phyloP scores from a whole-genome alignment of 225 moss, liverwort and hornwort species.

The Polytrichum commune region DNA sequence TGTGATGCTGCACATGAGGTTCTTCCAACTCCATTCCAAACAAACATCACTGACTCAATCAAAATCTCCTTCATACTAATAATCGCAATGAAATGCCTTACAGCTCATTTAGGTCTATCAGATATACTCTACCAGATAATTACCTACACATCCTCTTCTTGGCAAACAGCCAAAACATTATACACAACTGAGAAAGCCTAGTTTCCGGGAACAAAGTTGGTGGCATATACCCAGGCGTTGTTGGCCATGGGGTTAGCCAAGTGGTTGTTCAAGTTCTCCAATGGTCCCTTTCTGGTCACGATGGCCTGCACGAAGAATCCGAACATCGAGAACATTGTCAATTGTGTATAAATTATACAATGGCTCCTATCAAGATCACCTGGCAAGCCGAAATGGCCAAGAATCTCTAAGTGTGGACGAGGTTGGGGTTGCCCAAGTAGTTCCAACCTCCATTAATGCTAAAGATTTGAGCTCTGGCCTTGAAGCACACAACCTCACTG shows the following conservation, averaged over 20 bases:
- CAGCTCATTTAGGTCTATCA: no score
- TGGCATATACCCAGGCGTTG: constrained; percentile 26
- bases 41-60: no score
- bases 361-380: constrained; percentile 20
- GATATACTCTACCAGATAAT: not conserved
- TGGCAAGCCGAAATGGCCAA: constrained; percentile 6
- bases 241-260: constrained; percentile 34
- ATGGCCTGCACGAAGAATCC: constrained; percentile 57
- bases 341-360: constrained; percentile 3
- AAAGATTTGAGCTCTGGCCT: no score
- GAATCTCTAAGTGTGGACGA: no score
- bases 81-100: no score
- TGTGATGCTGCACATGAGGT: no score
- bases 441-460: no score
- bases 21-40: no score
- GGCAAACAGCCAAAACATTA: not conserved
- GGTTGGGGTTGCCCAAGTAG: no score
- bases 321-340: constrained; percentile 50
- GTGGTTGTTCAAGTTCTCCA: constrained; percentile 32
- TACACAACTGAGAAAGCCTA: constrained; percentile 2
- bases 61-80: no score
- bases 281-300: constrained; percentile 45
- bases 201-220: constrained; percentile 18
- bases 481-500: no score
- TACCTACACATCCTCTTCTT: not conserved